Base-by-base conservation (phyloP, 2,329 filamentous ascomycete species). In the Fusarium praegraminearum region DNA sequence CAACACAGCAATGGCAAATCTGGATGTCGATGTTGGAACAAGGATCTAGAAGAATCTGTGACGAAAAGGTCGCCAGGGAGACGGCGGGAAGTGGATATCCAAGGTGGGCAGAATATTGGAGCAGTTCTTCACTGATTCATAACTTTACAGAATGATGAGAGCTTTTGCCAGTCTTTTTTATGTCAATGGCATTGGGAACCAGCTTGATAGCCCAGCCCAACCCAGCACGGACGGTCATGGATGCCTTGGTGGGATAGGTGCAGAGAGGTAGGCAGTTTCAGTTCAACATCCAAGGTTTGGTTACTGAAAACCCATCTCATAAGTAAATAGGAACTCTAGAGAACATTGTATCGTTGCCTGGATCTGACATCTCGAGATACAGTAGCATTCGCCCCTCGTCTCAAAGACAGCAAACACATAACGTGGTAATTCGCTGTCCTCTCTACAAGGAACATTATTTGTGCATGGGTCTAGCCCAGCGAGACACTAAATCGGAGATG, bases 61-160 rank as follows among this genome's bases (percentile, higher is more conserved):
- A 36, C 51, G 18, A 15, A 45, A 30, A 46, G 46, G 65, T 74
- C 63, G 68, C 49, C 72, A 64, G 62, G 70, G 70, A 72, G 70
- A 74, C 59, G 63, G 52, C 58, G 46, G 65, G 67, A 72, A 73
- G 72, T 74, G 72, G 72, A 69, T 72, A 71, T 57, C 11, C 15
- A 30, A 56, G 32, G 57, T 58, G 53, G 57, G 49, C 55, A 54
- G 40, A 65, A 58, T 20, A 63, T 45, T 62, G 63, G 67, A 62
- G 47, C 55, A 55, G 26, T 57, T 40, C 47, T 52, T 50, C 44
- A 30, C 41, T 43, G 43, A 65, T 50, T 60, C 57, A 53, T 51
- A 36, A 32, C 44, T 50, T 49, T 28, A 4, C 18, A 30, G 26
- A 52, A 24, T 20, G 11, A 58, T 43, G 44, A 41, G 16, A 65